Evolutionary conservation across 176 grass and related monocot species (phyloP).

Genomic region (Pharus latifolius): DNA sequence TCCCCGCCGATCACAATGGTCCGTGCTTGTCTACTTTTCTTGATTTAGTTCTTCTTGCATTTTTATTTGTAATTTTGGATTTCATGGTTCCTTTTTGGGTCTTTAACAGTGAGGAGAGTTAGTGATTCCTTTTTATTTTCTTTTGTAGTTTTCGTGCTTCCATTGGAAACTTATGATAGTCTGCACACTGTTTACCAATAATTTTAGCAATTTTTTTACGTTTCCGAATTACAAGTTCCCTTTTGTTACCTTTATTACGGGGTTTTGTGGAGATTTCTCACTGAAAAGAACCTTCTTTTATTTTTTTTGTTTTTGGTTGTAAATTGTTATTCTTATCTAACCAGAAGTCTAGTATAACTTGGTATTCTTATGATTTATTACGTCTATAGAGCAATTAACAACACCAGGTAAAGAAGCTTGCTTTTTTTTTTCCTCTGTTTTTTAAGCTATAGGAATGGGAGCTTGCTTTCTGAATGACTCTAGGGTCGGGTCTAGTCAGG

Average conservation of each 20-base stretch:
- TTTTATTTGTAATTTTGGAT: background rate
- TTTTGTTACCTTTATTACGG: background rate
- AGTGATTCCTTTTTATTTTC: background rate
- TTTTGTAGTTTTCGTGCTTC: background rate
- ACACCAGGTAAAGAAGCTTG: background rate
- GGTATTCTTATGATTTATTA: conserved; percentile 5
- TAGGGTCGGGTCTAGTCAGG: conserved; percentile 34
- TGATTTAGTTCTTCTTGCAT: background rate
- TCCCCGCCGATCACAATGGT: conserved; percentile 28
- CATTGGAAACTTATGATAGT: background rate
- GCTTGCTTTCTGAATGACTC: conserved; percentile 32
- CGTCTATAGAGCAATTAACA: background rate
- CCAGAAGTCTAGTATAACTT: background rate
- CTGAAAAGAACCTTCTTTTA: background rate
- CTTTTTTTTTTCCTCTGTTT: conserved; percentile 4
- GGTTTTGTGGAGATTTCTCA: background rate
- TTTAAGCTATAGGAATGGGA: conserved; percentile 18
- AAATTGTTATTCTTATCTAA: background rate
- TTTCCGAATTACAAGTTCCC: background rate
- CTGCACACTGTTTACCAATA: conserved; percentile 1
- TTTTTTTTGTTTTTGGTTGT: too few relatives aligned
- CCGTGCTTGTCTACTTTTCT: background rate
- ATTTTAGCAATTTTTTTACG: background rate
- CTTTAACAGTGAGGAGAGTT: background rate
- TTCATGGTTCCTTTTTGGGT: background rate